phyloP scores from a whole-genome alignment of 345 rosid genomes.

The Pistacia atlantica region DNA sequence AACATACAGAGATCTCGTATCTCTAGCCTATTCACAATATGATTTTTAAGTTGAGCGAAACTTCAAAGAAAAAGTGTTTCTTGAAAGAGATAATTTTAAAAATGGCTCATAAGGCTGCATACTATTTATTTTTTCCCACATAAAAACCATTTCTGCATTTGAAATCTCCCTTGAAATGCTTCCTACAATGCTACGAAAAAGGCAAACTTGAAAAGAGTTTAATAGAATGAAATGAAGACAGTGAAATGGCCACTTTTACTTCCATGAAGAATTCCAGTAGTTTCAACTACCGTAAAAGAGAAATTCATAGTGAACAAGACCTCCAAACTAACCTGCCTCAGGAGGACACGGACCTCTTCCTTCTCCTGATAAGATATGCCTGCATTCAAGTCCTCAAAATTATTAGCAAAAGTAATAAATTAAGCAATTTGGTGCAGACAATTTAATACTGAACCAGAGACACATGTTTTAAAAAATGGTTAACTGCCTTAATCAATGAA shows the following conservation, averaged over 20 bases:
- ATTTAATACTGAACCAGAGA: slow-evolving; percentile 20
- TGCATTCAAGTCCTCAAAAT: slow-evolving; percentile 30
- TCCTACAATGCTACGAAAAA: no score
- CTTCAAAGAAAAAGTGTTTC: background rate
- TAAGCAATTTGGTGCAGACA: slow-evolving; percentile 10
- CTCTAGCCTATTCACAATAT: no score
- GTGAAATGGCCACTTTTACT: background rate
- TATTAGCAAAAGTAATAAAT: slow-evolving; percentile 18
- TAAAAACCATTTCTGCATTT: background rate
- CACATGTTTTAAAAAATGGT: background rate
- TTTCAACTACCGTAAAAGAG: background rate
- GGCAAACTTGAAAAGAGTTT: background rate
- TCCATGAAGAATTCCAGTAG: background rate
- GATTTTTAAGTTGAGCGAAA: background rate
- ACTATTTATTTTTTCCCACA: background rate
- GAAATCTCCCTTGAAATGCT: background rate
- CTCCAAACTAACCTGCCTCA: slow-evolving; percentile 68
- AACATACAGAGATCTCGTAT: no score
- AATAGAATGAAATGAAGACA: slow-evolving; percentile 6
- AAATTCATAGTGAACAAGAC: slow-evolving; percentile 17
- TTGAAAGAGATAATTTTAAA: background rate
- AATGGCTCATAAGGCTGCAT: no score
- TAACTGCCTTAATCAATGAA: slow-evolving; percentile 1
- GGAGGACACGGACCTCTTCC: slow-evolving; percentile 90
- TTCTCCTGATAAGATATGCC: slow-evolving; percentile 88